Conservation (phyloP, 768 basidiomycete genomes). For the Hemileccinum impolitum region DNA sequence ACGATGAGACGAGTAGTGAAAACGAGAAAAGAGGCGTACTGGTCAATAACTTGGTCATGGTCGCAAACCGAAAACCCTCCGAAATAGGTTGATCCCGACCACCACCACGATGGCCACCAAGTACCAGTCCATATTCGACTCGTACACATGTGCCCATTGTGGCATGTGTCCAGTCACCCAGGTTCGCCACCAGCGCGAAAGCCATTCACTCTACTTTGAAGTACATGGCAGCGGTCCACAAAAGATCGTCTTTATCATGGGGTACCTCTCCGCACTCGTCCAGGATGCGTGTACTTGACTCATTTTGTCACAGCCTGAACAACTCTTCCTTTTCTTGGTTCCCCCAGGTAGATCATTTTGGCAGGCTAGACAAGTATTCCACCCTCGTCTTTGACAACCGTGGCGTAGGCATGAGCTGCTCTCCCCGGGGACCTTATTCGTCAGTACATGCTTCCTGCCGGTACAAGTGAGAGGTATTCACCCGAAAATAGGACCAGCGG, state of each 20-base stretch:
- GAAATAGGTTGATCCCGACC: too few relatives aligned
- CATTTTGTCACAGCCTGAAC: slow-evolving; percentile 46
- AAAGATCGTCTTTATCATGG: slow-evolving; percentile 79
- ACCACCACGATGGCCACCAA: too few relatives aligned
- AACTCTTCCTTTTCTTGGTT: slow-evolving; percentile 61
- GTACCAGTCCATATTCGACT: slow-evolving; percentile 39
- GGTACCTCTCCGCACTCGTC: slow-evolving; percentile 29
- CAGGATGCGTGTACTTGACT: too few relatives aligned
- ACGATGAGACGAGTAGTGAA: too few relatives aligned
- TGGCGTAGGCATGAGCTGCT: slow-evolving; percentile 72
- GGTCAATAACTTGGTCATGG: too few relatives aligned
- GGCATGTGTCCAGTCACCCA: slow-evolving; percentile 74
- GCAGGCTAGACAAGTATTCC: slow-evolving; percentile 47
- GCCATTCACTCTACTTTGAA: slow-evolving; percentile 77
- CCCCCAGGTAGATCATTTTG: slow-evolving; percentile 63
- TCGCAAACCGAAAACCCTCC: too few relatives aligned
- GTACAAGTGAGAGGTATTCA: neutral
- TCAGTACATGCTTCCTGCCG: slow-evolving; percentile 31
- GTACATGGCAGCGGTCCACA: slow-evolving; percentile 64
- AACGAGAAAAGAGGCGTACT: too few relatives aligned
- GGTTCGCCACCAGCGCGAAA: slow-evolving; percentile 45
- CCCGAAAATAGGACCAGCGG: slow-evolving; percentile 50
- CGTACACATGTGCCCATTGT: slow-evolving; percentile 57
- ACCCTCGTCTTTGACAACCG: slow-evolving; percentile 81
- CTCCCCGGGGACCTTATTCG: slow-evolving; percentile 77